phyloP scores from a whole-genome alignment of 2,329 filamentous ascomycete genomes.

The Diplodia seriata region DNA sequence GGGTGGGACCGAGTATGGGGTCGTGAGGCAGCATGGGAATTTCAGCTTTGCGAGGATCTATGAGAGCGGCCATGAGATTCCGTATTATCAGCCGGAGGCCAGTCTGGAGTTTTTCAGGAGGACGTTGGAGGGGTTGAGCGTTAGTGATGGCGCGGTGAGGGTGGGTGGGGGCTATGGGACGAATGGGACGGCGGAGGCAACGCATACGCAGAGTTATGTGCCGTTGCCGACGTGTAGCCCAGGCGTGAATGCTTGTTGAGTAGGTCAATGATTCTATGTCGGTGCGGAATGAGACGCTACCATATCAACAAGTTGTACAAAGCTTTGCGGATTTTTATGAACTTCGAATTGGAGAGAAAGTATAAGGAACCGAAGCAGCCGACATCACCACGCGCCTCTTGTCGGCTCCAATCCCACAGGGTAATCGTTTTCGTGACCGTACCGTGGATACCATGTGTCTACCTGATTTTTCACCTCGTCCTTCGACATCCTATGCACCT shows the following conservation, averaged over 20 bases:
- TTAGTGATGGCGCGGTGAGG: constrained; percentile 13
- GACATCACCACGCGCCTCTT: no score
- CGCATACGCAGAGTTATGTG: constrained; percentile 27
- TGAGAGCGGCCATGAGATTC: constrained; percentile 60
- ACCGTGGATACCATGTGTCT: no score
- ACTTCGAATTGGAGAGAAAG: not conserved
- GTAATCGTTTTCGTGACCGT: no score
- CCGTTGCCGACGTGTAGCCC: constrained; percentile 7
- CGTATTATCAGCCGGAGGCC: constrained; percentile 49
- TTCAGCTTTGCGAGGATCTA: constrained; percentile 60
- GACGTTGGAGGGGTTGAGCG: not conserved
- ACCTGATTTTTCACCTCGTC: not conserved
- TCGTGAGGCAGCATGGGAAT: constrained; percentile 78
- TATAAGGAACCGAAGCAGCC: not conserved
- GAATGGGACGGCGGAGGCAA: constrained; percentile 24
- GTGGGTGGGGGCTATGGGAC: constrained; percentile 2
- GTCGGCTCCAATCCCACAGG: not conserved
- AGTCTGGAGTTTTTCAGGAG: constrained; percentile 29
- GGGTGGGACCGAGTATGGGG: constrained; percentile 66
- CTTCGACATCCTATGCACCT: not conserved
- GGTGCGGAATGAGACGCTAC: no score
- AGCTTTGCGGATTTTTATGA: not conserved
- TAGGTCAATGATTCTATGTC: not conserved
- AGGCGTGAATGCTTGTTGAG: constrained; percentile 21
- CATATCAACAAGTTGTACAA: no score